Evolutionary conservation across 1,284 basidiomycete genomes (phyloP).

Genomic region (Lignosus rhinocerotis): DNA sequence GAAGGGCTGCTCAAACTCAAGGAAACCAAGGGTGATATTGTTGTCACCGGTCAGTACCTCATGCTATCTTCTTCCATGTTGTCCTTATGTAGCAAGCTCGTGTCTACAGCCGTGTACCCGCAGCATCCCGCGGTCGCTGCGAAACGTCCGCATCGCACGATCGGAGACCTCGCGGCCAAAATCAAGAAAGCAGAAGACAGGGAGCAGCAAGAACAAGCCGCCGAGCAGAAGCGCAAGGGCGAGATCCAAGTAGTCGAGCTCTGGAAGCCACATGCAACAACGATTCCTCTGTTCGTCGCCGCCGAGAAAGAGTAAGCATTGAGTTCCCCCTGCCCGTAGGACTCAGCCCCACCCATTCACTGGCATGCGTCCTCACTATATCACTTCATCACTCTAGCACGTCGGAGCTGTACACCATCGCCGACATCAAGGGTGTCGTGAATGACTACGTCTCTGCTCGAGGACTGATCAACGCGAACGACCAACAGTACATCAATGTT

Average conservation of each 20-base stretch:
- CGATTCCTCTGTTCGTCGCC: constrained; percentile 61
- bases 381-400: constrained; percentile 39
- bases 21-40: constrained; percentile 60
- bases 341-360: background rate
- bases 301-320: constrained; percentile 54
- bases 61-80: too few species aligned
- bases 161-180: constrained; percentile 62
- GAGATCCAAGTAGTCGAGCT: constrained; percentile 63
- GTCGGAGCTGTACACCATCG: constrained; percentile 51
- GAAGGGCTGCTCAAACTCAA: constrained; percentile 73
- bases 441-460: constrained; percentile 63
- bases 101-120: constrained; percentile 48
- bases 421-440: constrained; percentile 57
- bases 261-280: constrained; percentile 70
- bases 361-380: background rate
- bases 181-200: constrained; percentile 53
- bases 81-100: background rate
- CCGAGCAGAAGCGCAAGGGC: constrained; percentile 45
- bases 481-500: constrained; percentile 74
- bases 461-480: constrained; percentile 63
- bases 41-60: constrained; percentile 40
- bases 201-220: constrained; percentile 47
- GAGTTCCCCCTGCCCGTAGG: too few species aligned
- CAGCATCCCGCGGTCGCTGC: constrained; percentile 57
- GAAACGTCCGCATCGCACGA: constrained; percentile 57